These are phyloP conservation scores for Thelonectria olida DNA, from an alignment of 2,329 filamentous ascomycete species.

Conservation along the genomic window DNA sequence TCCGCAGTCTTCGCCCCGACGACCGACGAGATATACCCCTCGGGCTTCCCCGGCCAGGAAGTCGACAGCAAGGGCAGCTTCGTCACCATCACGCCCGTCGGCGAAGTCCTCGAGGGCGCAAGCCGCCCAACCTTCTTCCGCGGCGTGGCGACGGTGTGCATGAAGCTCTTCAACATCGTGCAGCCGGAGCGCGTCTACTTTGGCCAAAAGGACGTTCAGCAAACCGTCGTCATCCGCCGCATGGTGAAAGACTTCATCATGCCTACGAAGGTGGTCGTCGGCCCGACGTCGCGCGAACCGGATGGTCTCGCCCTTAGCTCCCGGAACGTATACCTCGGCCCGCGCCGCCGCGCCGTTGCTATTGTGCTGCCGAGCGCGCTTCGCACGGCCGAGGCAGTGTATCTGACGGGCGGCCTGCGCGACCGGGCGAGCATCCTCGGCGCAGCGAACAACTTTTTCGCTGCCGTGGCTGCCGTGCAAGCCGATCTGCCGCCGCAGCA, in stretches of 20 bases:
- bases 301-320: conserved; percentile 93
- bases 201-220: conserved; percentile 97
- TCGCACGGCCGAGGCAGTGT: conserved; percentile 74
- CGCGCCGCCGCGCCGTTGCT: conserved; percentile 75
- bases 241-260: conserved; percentile 91
- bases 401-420: conserved; percentile 59
- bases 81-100: conserved; percentile 87
- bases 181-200: conserved; percentile 82
- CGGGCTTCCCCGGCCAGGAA: conserved; percentile 76
- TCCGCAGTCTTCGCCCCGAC: conserved; percentile 87
- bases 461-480: conserved; percentile 68
- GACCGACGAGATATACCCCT: conserved; percentile 88
- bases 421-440: conserved; percentile 75
- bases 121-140: conserved; percentile 94
- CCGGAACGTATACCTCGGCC: conserved; percentile 90
- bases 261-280: conserved; percentile 77
- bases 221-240: conserved; percentile 87
- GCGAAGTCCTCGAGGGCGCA: conserved; percentile 82
- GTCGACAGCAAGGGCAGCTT: conserved; percentile 85
- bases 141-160: conserved; percentile 94
- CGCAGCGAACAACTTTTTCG: conserved; percentile 71
- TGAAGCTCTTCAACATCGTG: conserved; percentile 70
- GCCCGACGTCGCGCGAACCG: conserved; percentile 76
- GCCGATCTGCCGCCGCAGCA: conserved; percentile 64
- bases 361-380: conserved; percentile 78